Conservation (phyloP, 805 yeast species). For the Clavispora carvajalis region DNA sequence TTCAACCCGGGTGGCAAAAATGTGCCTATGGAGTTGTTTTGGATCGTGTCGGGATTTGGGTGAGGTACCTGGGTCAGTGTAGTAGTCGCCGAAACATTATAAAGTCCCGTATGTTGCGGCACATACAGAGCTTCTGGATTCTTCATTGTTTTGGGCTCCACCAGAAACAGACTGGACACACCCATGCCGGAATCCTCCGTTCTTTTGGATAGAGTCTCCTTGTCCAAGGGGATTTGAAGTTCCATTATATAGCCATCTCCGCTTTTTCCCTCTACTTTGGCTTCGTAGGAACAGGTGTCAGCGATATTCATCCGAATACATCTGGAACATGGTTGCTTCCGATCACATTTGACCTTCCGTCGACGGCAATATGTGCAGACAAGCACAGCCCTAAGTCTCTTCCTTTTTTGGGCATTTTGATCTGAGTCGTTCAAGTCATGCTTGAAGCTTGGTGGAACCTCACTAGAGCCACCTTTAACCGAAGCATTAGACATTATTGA, state of each 20-base stretch:
- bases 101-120: background rate
- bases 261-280: conserved; percentile 2
- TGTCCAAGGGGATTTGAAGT: conserved; percentile 3
- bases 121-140: background rate
- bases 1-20: too few species aligned
- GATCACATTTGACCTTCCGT: conserved; percentile 31
- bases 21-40: background rate
- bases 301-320: conserved; percentile 19
- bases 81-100: too few species aligned
- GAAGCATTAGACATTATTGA: background rate
- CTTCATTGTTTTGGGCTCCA: background rate
- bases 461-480: background rate
- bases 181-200: background rate
- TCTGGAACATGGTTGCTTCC: conserved; percentile 22
- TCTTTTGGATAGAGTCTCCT: background rate
- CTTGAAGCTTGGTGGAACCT: background rate
- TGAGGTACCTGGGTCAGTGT: too few species aligned
- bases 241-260: conserved; percentile 10
- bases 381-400: conserved; percentile 20
- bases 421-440: conserved; percentile 13
- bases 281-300: conserved; percentile 18
- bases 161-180: background rate
- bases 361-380: conserved; percentile 29
- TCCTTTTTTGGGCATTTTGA: conserved; percentile 1
- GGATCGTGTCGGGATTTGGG: too few species aligned